Evolutionary conservation across 1,139 yeast genomes (phyloP), one percentile per base, ranked within the genome.

Genomic region (Magnusiomyces clavatus): DNA sequence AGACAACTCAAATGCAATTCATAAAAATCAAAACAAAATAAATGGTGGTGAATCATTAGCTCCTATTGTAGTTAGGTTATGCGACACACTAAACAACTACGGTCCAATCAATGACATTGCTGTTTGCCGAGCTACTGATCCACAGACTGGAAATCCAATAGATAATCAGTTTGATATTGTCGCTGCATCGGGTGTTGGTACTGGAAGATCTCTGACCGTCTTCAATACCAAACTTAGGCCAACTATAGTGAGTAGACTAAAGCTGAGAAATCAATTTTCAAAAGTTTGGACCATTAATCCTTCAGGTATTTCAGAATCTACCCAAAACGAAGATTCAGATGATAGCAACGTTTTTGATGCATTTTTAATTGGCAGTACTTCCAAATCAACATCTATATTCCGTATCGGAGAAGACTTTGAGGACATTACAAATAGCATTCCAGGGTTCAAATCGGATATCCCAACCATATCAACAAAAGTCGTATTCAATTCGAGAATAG

Each of bases 71-170:
- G 58, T 68, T 29, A 44, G 55, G 5, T 55, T 73, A 12, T 71
- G 77, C 43, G 95, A 88, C 58, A 69, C 69, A 2, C 68, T 90
- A 24, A 64, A 75, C 2, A 86, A 83, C 60, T 74, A 79, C 59
- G 96, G 97, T 0, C 96, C 96, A 0, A 73, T 86, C 12, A 75
- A 87, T 2, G 80, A 82, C 47, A 76, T 89, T 58, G 76, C 89
- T 0, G 64, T 83, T 42, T 96, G 94, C 0, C 72, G 75, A 51
- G 76, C 88, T 0, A 14, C 20, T 6, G 47, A 44, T 34, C 6
- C 13, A 45, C 72, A 78, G 1, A 85, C 85, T 61, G 94, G 95
- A 0, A 83, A 81, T 56, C 31, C 31, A 24, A 24, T 24, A 24
- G 74, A 67, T 54, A 73, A 77, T 60, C 70, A 54, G 8, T 57